Base-by-base conservation (phyloP, 208 protist species). In the Herpetomonas tarakana region DNA sequence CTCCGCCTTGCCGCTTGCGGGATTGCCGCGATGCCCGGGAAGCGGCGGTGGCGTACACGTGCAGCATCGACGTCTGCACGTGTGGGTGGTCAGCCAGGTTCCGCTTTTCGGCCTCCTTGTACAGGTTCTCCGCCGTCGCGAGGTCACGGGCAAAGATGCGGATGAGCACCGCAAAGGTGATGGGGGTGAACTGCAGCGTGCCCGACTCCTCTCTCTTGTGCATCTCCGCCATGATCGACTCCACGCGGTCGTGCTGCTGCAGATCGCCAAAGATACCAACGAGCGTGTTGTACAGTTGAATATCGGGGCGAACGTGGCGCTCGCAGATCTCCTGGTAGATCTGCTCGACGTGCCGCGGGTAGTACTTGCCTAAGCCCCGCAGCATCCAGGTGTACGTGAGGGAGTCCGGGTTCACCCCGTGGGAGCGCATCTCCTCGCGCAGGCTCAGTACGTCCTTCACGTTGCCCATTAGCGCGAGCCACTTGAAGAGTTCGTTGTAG, bases 401-500 rank as follows among this genome's bases (percentile, higher is more conserved):
- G 1, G 88, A 65, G 65, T 94, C 88, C 0, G 82, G 41, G 25
- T 74, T 68, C 52, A 94, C 71, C 18, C 62, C 58, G 53, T 68
- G 69, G 18, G 54, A 27, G 51, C 90, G 69, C 80, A 87, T 87
- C 58, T 87, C 75, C 1, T 62, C 60, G 63, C 81, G 82, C 7
- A 75, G 39, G 39, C 68, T 71, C n/a, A 94, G 78, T 3, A 94
- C 78, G 51, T 92, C 82, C 74, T 91, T 91, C 1, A 94, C 82
- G 59, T 81, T 94, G 26, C 88, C 84, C 88, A 94, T 94, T 7
- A 94, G 60, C 28, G 88, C 69, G 31, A 85, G 86, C 88, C 88
- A 94, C 66, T 92, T 91, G 65, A 94, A 73, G 19, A 94, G 65
- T 35, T 94, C 88, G 65, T 94, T 94, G 73, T 91, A 94, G 38